phyloP scores from a whole-genome alignment of 176 grass and related monocot genomes.

The Canna indica region DNA sequence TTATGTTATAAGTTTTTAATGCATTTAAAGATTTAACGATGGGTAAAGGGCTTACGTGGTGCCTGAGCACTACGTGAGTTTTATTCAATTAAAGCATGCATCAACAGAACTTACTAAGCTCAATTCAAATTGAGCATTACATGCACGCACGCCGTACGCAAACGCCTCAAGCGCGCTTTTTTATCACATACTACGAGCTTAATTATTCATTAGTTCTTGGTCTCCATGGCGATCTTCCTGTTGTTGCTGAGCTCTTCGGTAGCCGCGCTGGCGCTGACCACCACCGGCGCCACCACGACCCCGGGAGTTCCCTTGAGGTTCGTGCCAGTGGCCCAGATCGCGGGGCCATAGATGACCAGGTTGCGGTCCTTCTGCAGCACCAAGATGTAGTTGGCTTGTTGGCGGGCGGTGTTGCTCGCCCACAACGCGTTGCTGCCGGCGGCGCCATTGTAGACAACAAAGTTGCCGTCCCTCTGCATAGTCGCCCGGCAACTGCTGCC shows the following conservation, averaged over 20 bases:
- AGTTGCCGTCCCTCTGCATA: constrained; percentile 13
- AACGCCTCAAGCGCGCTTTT: no score
- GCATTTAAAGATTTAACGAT: no score
- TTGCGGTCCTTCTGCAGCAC: constrained; percentile 4
- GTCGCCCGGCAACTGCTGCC: background rate
- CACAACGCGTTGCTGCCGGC: background rate
- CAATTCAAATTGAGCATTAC: no score
- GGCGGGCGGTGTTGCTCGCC: background rate
- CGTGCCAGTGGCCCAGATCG: constrained; percentile 2
- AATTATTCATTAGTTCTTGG: no score
- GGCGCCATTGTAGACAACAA: constrained; percentile 11
- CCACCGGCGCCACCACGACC: background rate
- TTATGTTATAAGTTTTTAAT: no score
- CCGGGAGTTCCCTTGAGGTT: background rate
- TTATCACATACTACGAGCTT: no score
- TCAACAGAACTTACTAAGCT: no score
- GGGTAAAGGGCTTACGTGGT: no score
- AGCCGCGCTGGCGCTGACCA: background rate
- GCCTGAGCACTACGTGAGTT: no score
- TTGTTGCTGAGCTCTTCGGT: background rate
- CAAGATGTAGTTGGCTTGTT: background rate
- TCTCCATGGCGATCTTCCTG: background rate
- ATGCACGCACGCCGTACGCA: no score
- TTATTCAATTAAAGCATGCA: no score
- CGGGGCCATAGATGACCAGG: constrained; percentile 4